Conservation (phyloP, 441 rosid species). For the Capsella rubella region DNA sequence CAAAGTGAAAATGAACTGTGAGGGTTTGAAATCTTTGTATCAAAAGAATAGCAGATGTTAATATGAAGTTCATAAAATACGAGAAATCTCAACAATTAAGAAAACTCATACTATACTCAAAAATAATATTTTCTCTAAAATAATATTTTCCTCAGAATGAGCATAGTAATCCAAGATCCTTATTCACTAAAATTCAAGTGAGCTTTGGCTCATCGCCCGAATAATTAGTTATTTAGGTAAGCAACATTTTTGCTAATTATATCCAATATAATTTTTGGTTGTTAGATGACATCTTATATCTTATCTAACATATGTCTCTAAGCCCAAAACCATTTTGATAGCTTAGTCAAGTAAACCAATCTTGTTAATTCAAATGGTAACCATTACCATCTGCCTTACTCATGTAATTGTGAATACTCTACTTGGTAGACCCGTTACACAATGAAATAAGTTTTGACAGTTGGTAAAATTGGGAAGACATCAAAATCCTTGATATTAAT, state of each 20-base stretch:
- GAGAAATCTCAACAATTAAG: neutral
- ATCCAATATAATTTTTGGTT: too few relatives aligned
- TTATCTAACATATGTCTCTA: neutral
- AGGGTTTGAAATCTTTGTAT: neutral
- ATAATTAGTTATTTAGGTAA: neutral
- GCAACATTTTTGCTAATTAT: too few relatives aligned
- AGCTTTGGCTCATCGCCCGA: constrained; percentile 7
- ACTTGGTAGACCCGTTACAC: neutral
- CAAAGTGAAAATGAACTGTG: neutral
- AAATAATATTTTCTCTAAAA: too few relatives aligned
- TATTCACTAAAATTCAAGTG: too few relatives aligned
- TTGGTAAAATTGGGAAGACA: neutral
- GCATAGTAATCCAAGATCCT: too few relatives aligned
- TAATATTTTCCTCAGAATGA: too few relatives aligned
- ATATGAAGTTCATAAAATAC: neutral
- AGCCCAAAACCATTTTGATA: constrained; percentile 11
- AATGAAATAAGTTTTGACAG: neutral
- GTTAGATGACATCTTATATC: constrained; percentile 4
- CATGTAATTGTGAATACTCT: neutral
- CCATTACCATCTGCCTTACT: neutral
- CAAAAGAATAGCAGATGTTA: neutral
- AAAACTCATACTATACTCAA: too few relatives aligned
- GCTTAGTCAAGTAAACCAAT: constrained; percentile 1
- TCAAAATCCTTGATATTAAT: neutral
- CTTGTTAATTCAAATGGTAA: neutral